These are phyloP conservation scores for Mycena rosella DNA, from an alignment of 768 basidiomycete genomes.

Conservation along the genomic window DNA sequence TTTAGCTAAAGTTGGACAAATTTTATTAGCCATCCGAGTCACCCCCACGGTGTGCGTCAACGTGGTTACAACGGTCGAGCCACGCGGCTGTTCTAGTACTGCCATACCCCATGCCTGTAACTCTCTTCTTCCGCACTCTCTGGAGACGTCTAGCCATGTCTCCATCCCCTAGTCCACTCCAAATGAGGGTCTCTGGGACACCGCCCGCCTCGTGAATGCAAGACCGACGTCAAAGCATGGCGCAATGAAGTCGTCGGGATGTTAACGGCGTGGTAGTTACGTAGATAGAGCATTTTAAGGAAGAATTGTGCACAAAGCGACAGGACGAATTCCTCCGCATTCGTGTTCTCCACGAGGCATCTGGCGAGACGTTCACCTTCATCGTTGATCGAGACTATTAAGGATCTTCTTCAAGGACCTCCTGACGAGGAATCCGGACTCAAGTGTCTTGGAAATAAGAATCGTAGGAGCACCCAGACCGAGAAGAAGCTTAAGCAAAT, in stretches of 20 bases:
- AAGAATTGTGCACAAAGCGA: background rate
- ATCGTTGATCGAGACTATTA: conserved; percentile 22
- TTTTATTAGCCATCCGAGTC: too few species aligned
- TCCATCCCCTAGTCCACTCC: background rate
- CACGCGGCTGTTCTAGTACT: too few species aligned
- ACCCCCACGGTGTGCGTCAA: too few species aligned
- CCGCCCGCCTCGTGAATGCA: conserved; percentile 3
- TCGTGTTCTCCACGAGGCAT: conserved; percentile 10
- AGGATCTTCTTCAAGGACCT: conserved; percentile 16
- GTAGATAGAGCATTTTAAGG: conserved; percentile 20
- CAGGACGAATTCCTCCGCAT: conserved; percentile 25
- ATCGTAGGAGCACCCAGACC: too few species aligned
- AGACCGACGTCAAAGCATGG: conserved; percentile 1
- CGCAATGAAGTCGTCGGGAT: background rate
- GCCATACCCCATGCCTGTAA: conserved; percentile 8
- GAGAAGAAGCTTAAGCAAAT: too few species aligned
- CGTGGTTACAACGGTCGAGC: too few species aligned
- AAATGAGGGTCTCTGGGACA: conserved; percentile 3
- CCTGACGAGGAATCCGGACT: background rate
- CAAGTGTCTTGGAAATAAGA: too few species aligned
- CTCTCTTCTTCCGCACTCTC: conserved; percentile 15
- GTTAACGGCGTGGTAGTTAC: conserved; percentile 18
- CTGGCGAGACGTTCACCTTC: background rate
- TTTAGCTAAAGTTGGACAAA: too few species aligned
- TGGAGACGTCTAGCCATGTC: conserved; percentile 22